phyloP scores from a whole-genome alignment of 2,329 filamentous ascomycete species.

The Microdochium paspali region DNA sequence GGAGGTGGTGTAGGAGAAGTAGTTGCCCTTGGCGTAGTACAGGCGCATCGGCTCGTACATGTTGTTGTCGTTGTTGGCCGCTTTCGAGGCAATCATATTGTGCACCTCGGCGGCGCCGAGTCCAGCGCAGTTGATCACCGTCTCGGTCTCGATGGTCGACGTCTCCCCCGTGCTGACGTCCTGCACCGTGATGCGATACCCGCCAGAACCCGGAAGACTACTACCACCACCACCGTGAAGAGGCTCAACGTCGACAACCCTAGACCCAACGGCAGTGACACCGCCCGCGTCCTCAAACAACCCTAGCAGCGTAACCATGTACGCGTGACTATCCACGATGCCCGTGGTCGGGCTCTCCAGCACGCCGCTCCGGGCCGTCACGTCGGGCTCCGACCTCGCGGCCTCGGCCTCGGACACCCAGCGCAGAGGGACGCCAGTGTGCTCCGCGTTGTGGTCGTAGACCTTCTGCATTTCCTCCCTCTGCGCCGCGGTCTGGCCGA shows the following conservation, averaged over 20 bases:
- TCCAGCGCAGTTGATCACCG: slow-evolving; percentile 78
- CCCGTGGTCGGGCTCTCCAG: slow-evolving; percentile 83
- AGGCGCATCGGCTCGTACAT: slow-evolving; percentile 35
- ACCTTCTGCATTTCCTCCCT: slow-evolving; percentile 49
- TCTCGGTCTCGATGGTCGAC: slow-evolving; percentile 60
- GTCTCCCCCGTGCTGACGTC: slow-evolving; percentile 35
- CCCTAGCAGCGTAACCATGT: slow-evolving; percentile 75
- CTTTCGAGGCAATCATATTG: slow-evolving; percentile 59
- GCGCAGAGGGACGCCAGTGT: slow-evolving; percentile 53
- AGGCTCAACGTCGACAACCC: slow-evolving; percentile 52
- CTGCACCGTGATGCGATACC: slow-evolving; percentile 59
- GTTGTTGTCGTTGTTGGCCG: background rate
- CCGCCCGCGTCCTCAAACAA: slow-evolving; percentile 71
- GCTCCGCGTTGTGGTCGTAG: slow-evolving; percentile 23
- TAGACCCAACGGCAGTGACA: slow-evolving; percentile 58
- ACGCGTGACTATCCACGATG: slow-evolving; percentile 77
- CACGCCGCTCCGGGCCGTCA: slow-evolving; percentile 61
- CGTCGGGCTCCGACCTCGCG: slow-evolving; percentile 58
- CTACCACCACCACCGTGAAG: slow-evolving; percentile 13
- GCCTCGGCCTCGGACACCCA: slow-evolving; percentile 61
- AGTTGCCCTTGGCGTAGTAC: slow-evolving; percentile 89
- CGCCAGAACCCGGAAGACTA: slow-evolving; percentile 35
- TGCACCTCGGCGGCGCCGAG: slow-evolving; percentile 66
- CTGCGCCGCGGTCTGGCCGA: slow-evolving; percentile 72
- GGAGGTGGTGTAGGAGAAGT: slow-evolving; percentile 72